Evolutionary conservation across 257 asterid genomes (phyloP), one percentile per base, ranked within the genome.

Genomic region (Thymus mandschuricus): DNA sequence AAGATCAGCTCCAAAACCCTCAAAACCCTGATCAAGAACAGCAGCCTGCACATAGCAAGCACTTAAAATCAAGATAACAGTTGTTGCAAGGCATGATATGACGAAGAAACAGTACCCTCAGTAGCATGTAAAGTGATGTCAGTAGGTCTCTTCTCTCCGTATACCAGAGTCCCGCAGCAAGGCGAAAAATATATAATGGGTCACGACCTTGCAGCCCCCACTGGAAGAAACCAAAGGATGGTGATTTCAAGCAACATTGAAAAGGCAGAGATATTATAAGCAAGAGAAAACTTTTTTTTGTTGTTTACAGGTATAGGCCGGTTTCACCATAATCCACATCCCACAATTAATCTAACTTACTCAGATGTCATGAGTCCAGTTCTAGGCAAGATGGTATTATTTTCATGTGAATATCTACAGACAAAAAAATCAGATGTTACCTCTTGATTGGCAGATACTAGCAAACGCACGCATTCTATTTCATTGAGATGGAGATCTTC

Each of bases 401-500:
- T 49, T 35, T 43, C 61, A 40, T 55, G 67, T 27, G 64, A 33
- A 72, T 48, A 45, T 43, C 64, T 63, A 35, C 50, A 56, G 54
- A 34, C 31, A 56, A 54, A 27, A 60, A 51, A 34, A 44, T 38
- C 63, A 60, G 52, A 58, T 57, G 27, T 76, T 85, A 94, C 99
- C 97, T 94, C 97, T 83, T 94, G 97, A 75, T 94, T 94, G 83
- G 92, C 88, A 65, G 91, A 78, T 73, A 91, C 78, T 49, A 94
- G 89, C 89, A 94, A 88, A 28, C 88, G 84, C 72, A 89, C 95
- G 41, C 95, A 89, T 64, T 89, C 92, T 78, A 94, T 81, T 85
- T 94, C 97, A 79, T 91, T 94, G 75, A 94, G 97, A 82, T 88
- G 97, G 72, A 91, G 95, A 81, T 91, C 99, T 12, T 91, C 97